A percentile compares a stretch with the other conserved stretches of the same genome.
Evolutionary conservation across 2,329 filamentous ascomycete species (phyloP).

Genomic region (Verticillium klebahnii): DNA sequence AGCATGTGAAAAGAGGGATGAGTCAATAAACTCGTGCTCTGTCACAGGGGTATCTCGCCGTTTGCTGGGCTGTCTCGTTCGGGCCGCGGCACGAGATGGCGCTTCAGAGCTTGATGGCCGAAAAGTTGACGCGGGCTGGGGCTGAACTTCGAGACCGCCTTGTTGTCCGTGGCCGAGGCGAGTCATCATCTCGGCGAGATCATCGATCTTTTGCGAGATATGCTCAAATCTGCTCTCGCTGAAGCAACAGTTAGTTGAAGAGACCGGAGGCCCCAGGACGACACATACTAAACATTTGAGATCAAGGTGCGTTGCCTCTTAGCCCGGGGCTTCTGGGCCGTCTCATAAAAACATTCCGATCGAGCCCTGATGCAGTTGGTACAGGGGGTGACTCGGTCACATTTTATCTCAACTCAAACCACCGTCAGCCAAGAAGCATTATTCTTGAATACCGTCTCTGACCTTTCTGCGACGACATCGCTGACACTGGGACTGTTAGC

Average conservation of each 20-base stretch:
- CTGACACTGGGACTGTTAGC: constrained; percentile 2
- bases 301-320: background rate
- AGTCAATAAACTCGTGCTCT: constrained; percentile 13
- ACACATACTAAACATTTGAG: too few relatives aligned
- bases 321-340: background rate
- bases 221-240: constrained; percentile 5
- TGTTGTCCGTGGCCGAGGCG: background rate
- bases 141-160: background rate
- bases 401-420: constrained; percentile 2
- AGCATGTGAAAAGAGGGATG: constrained; percentile 14
- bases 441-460: background rate
- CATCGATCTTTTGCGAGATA: constrained; percentile 6
- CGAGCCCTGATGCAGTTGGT: constrained; percentile 3
- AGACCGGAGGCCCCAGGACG: too few relatives aligned
- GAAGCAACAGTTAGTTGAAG: too few relatives aligned
- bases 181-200: constrained; percentile 2
- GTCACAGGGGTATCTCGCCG: background rate
- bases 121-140: background rate
- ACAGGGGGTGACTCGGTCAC: constrained; percentile 6
- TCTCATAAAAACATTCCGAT: background rate
- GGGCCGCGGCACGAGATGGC: too few relatives aligned
- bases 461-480: constrained; percentile 9
- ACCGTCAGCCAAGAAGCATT: background rate
- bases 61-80: too few relatives aligned
- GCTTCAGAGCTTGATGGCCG: too few relatives aligned